A percentile compares a stretch with the other conserved stretches of the same genome.
These are phyloP conservation scores for Aureobasidium pullulans DNA, from an alignment of 2,329 filamentous ascomycete genomes.

Conservation along the genomic window DNA sequence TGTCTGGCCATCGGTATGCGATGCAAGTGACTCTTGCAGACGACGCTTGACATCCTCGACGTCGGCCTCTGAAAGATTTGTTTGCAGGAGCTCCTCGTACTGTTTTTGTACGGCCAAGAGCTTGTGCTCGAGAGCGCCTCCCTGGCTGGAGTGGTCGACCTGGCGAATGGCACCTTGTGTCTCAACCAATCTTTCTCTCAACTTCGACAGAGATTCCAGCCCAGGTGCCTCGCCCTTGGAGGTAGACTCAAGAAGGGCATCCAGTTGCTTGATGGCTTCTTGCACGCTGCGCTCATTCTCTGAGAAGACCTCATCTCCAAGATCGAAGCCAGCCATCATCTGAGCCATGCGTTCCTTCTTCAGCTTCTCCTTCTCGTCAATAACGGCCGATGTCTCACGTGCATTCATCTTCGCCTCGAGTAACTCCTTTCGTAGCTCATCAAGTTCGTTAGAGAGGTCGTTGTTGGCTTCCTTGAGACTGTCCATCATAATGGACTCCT, in stretches of 20 bases:
- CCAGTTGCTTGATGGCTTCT: conserved; percentile 75
- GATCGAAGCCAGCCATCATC: conserved; percentile 99
- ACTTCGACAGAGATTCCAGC: conserved; percentile 69
- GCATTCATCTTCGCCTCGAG: conserved; percentile 94
- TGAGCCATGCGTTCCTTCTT: conserved; percentile 99
- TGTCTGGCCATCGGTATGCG: conserved; percentile 63
- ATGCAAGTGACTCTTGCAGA: conserved; percentile 68
- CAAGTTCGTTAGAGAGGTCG: conserved; percentile 83
- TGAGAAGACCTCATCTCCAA: conserved; percentile 87
- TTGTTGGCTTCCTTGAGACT: conserved; percentile 91
- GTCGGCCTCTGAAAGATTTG: conserved; percentile 70
- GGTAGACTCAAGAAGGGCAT: conserved; percentile 69
- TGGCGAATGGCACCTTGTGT: conserved; percentile 89
- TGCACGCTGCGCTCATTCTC: conserved; percentile 83
- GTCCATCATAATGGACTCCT: conserved; percentile 96
- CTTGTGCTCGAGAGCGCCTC: conserved; percentile 63
- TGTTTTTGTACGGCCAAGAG: conserved; percentile 69
- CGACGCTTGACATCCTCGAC: conserved; percentile 76
- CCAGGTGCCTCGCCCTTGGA: conserved; percentile 60
- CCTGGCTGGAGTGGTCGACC: conserved; percentile 76
- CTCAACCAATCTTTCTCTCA: conserved; percentile 74
- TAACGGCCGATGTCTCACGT: conserved; percentile 79
- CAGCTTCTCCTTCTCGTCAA: conserved; percentile 97
- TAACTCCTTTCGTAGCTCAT: conserved; percentile 93
- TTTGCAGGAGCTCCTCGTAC: conserved; percentile 74